Evolutionary conservation across 2,329 filamentous ascomycete species (phyloP).

Genomic region (Coniochaeta sp.): DNA sequence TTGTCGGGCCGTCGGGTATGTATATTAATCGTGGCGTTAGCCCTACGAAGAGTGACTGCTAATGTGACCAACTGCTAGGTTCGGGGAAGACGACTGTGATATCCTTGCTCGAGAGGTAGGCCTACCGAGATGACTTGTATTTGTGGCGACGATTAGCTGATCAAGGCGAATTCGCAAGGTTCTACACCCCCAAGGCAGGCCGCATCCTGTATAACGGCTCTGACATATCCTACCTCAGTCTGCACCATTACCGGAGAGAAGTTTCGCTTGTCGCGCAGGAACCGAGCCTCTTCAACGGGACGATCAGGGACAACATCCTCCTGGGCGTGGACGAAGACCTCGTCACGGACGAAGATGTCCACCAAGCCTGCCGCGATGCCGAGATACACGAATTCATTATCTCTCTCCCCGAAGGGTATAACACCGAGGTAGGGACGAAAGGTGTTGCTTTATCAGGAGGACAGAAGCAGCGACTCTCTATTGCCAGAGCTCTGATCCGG

Average conservation of each 20-base stretch:
- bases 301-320: conserved; percentile 24
- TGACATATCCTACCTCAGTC: conserved; percentile 45
- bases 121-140: no score
- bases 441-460: conserved; percentile 59
- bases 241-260: conserved; percentile 42
- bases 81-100: conserved; percentile 33
- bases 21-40: background rate
- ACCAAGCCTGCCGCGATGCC: conserved; percentile 19
- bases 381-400: conserved; percentile 22
- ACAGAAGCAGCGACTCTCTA: conserved; percentile 63
- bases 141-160: no score
- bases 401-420: conserved; percentile 46
- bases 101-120: conserved; percentile 37
- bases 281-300: conserved; percentile 48
- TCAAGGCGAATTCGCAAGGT: conserved; percentile 12
- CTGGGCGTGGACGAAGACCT: conserved; percentile 17
- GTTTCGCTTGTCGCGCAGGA: conserved; percentile 55
- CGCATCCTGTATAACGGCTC: conserved; percentile 48
- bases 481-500: conserved; percentile 61
- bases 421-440: conserved; percentile 58
- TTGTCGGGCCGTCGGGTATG: conserved; percentile 23
- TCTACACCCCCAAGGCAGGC: conserved; percentile 35
- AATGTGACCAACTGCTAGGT: conserved; percentile 14
- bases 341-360: conserved; percentile 14
- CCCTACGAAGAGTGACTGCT: background rate